Conservation (phyloP, 2,329 filamentous ascomycete species). For the Fusarium tanahbumbuense region DNA sequence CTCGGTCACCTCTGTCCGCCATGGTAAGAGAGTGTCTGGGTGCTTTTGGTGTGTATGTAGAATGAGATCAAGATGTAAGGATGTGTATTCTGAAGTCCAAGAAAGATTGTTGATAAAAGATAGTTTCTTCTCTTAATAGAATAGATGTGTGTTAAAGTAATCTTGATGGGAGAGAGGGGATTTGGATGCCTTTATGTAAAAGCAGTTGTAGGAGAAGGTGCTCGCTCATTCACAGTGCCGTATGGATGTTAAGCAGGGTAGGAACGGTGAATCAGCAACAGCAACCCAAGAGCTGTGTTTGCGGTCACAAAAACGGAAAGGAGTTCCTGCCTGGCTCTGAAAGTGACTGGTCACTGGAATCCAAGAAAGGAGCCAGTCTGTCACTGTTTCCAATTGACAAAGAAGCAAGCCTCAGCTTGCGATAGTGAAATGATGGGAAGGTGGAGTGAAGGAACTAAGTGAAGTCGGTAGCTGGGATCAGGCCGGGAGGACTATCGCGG, state of each 20-base stretch:
- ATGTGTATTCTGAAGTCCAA: neutral
- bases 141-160: neutral
- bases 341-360: neutral
- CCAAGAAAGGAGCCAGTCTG: neutral
- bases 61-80: neutral
- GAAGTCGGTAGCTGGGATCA: neutral
- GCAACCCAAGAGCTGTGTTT: neutral
- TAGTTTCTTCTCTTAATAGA: neutral
- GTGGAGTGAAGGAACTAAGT: neutral
- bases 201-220: neutral
- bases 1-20: conserved; percentile 47
- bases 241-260: neutral
- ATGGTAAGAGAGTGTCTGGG: conserved; percentile 25
- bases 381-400: conserved; percentile 1
- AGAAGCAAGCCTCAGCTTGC: neutral
- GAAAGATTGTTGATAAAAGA: neutral
- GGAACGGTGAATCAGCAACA: conserved; percentile 7
- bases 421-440: neutral
- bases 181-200: conserved; percentile 13
- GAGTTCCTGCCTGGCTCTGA: neutral
- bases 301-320: neutral
- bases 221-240: neutral
- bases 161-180: neutral
- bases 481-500: conserved; percentile 13
- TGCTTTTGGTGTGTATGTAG: neutral